Conservation (phyloP, 495 filamentous ascomycete genomes). For the Neurospora sp. region DNA sequence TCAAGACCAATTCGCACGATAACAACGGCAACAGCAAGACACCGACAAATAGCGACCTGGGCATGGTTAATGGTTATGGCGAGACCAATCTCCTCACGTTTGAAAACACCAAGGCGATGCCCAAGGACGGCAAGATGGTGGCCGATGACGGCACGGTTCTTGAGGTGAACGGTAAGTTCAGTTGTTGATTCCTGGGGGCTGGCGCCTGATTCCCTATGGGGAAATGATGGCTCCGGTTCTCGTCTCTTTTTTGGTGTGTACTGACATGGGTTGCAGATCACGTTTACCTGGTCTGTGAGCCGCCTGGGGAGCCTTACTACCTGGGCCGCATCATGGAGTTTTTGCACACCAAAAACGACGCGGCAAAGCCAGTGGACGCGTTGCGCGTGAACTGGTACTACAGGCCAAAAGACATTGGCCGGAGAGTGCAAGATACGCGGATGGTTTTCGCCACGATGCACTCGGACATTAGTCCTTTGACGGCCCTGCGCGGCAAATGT, state of each 20-base stretch:
- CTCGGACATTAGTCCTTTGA: conserved; percentile 88
- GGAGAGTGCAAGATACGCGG: conserved; percentile 79
- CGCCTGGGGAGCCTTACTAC: conserved; percentile 96
- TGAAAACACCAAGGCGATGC: conserved; percentile 52
- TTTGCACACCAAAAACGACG: conserved; percentile 66
- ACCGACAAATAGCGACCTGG: conserved; percentile 12
- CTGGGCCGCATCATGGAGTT: conserved; percentile 97
- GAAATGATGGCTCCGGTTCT: background rate
- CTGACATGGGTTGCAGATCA: conserved; percentile 58
- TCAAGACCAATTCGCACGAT: conserved; percentile 31
- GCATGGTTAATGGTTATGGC: conserved; percentile 23
- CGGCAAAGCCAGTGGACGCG: conserved; percentile 64
- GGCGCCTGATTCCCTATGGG: background rate
- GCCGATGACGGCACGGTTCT: conserved; percentile 87
- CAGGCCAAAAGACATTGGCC: conserved; percentile 87
- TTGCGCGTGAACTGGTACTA: conserved; percentile 98
- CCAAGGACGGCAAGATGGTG: conserved; percentile 68
- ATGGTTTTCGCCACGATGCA: conserved; percentile 96
- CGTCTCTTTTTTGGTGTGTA: conserved; percentile 5
- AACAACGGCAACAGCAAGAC: conserved; percentile 30
- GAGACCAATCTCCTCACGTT: conserved; percentile 83
- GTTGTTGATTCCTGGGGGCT: background rate
- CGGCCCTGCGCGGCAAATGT: conserved; percentile 86
- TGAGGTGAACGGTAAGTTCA: conserved; percentile 69
- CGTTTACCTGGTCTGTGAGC: conserved; percentile 94